These are phyloP conservation scores for Tolypocladium pustulatum DNA, from an alignment of 2,329 filamentous ascomycete genomes.

Conservation along the genomic window DNA sequence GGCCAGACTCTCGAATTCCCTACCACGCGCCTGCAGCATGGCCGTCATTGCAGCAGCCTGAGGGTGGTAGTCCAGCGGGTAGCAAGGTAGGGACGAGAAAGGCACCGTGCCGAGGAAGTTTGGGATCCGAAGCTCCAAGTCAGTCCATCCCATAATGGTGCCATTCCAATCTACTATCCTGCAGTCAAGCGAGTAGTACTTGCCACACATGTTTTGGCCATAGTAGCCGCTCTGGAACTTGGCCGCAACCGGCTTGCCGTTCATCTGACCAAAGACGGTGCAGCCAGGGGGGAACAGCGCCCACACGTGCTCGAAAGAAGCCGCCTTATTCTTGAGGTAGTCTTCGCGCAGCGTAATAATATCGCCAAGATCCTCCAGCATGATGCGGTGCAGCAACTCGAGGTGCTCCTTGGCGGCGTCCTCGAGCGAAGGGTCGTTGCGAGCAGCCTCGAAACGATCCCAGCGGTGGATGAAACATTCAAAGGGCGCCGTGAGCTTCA, in stretches of 20 bases:
- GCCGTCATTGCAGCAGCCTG: slow-evolving; percentile 22
- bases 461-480: slow-evolving; percentile 57
- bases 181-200: slow-evolving; percentile 26
- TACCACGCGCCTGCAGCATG: slow-evolving; percentile 28
- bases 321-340: slow-evolving; percentile 39
- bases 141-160: slow-evolving; percentile 30
- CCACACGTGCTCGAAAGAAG: slow-evolving; percentile 42
- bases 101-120: slow-evolving; percentile 32
- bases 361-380: slow-evolving; percentile 40
- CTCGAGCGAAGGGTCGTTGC: slow-evolving; percentile 30
- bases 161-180: slow-evolving; percentile 38
- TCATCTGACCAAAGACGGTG: slow-evolving; percentile 26
- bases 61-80: slow-evolving; percentile 33
- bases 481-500: slow-evolving; percentile 52
- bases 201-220: slow-evolving; percentile 23
- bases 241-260: slow-evolving; percentile 27
- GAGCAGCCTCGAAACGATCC: slow-evolving; percentile 32
- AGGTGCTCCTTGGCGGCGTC: slow-evolving; percentile 32
- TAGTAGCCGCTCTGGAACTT: slow-evolving; percentile 27
- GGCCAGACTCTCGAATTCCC: slow-evolving; percentile 31
- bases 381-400: slow-evolving; percentile 31
- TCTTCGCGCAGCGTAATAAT: slow-evolving; percentile 39
- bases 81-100: slow-evolving; percentile 32
- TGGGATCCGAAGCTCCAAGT: slow-evolving; percentile 22
- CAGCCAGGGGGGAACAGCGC: slow-evolving; percentile 40